These are phyloP conservation scores for Pseudonectria buxi DNA, from an alignment of 2,329 filamentous ascomycete species.

Conservation along the genomic window DNA sequence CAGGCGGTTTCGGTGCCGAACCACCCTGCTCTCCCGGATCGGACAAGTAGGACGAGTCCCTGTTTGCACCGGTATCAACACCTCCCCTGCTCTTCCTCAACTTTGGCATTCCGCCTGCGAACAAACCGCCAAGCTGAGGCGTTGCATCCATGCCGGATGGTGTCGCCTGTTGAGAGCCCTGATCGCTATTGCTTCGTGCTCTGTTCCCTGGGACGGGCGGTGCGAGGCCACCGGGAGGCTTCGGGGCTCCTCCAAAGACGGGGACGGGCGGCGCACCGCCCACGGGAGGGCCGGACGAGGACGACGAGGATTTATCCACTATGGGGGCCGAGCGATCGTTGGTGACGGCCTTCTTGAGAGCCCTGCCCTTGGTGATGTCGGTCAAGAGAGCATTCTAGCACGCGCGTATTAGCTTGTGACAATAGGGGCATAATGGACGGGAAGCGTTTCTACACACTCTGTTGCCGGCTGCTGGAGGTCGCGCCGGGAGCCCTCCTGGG, in stretches of 20 bases:
- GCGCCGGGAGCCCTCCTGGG: slow-evolving; percentile 47
- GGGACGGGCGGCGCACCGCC: slow-evolving; percentile 80
- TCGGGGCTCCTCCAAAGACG: slow-evolving; percentile 39
- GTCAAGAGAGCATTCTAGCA: slow-evolving; percentile 73
- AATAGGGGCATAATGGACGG: too few species aligned
- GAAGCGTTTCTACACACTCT: slow-evolving; percentile 49
- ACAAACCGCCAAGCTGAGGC: slow-evolving; percentile 80
- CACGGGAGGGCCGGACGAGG: slow-evolving; percentile 50
- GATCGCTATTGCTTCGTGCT: slow-evolving; percentile 79
- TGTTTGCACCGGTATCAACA: slow-evolving; percentile 56
- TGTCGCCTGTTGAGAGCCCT: slow-evolving; percentile 41
- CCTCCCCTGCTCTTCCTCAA: slow-evolving; percentile 79
- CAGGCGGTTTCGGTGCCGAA: slow-evolving; percentile 42
- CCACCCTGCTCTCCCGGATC: slow-evolving; percentile 53
- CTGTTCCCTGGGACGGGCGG: slow-evolving; percentile 66
- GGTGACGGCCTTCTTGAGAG: slow-evolving; percentile 77
- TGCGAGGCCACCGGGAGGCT: slow-evolving; percentile 57
- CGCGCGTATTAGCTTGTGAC: slow-evolving; percentile 6
- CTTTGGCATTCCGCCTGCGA: slow-evolving; percentile 93
- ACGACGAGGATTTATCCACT: slow-evolving; percentile 34
- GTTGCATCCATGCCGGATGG: slow-evolving; percentile 47
- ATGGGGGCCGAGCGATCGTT: slow-evolving; percentile 87
- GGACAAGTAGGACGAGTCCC: slow-evolving; percentile 67
- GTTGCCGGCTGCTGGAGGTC: slow-evolving; percentile 48
- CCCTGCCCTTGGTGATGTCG: slow-evolving; percentile 77